Conservation (phyloP, 345 rosid genomes). For the Erodium maritimum region DNA sequence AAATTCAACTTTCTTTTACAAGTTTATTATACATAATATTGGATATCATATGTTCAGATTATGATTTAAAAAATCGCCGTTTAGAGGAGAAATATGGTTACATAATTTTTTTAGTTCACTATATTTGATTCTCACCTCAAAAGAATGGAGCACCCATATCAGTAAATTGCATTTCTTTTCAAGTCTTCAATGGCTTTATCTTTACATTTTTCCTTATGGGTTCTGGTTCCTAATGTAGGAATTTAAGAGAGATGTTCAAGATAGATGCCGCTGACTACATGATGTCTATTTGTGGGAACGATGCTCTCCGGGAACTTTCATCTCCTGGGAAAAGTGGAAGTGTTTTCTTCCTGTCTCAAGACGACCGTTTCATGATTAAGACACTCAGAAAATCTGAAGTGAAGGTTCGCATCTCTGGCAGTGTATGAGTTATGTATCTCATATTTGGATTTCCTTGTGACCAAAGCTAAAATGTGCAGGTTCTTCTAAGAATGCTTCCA, state of each 20-base stretch:
- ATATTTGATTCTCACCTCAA: neutral
- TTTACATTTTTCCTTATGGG: neutral
- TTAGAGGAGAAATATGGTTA: neutral
- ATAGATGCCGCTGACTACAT: conserved; percentile 97
- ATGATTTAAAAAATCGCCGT: neutral
- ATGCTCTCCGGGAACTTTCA: conserved; percentile 92
- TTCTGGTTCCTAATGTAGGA: conserved; percentile 28
- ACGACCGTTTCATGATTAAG: conserved; percentile 96
- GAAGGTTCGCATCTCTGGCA: conserved; percentile 40
- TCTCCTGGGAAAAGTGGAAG: conserved; percentile 99
- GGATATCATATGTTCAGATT: neutral
- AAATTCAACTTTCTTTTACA: neutral
- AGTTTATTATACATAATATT: neutral
- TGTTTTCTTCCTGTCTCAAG: conserved; percentile 90
- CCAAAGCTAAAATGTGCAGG: conserved; percentile 37
- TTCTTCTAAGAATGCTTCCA: conserved; percentile 95
- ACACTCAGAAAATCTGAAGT: conserved; percentile 96
- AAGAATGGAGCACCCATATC: neutral
- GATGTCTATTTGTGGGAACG: conserved; percentile 98
- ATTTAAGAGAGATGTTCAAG: conserved; percentile 96
- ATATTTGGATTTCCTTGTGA: conserved; percentile 9
- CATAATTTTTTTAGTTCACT: neutral
- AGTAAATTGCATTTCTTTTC: neutral
- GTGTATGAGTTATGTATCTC: conserved; percentile 3
- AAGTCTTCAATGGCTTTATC: neutral